These are phyloP conservation scores for Marsdenia floribunda DNA, from an alignment of 257 asterid species.

Conservation along the genomic window DNA sequence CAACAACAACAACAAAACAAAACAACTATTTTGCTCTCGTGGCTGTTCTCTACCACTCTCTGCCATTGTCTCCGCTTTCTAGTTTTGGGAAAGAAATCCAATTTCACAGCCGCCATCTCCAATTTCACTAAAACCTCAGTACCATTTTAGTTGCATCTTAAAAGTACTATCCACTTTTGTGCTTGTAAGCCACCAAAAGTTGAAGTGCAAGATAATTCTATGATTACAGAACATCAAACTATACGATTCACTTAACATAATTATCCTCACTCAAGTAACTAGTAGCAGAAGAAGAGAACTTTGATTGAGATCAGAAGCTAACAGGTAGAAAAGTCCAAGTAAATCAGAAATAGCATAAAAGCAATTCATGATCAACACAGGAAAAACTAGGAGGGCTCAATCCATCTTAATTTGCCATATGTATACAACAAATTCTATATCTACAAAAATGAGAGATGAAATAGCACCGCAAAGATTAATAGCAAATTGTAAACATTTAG, in stretches of 20 bases:
- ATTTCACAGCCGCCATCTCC: too few relatives aligned
- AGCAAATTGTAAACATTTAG: not conserved
- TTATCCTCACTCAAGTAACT: not conserved
- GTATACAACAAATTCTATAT: not conserved
- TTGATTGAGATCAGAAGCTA: not conserved
- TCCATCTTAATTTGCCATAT: not conserved
- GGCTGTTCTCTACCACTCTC: too few relatives aligned
- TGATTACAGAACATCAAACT: not conserved
- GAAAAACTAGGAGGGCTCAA: not conserved
- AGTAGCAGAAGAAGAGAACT: not conserved
- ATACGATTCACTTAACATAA: not conserved
- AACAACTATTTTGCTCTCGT: too few relatives aligned
- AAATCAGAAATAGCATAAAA: constrained; percentile 2
- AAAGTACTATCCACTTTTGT: not conserved
- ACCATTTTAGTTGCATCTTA: not conserved
- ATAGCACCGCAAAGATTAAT: not conserved
- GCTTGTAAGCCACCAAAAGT: not conserved
- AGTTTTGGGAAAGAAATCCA: too few relatives aligned
- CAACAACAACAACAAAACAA: too few relatives aligned
- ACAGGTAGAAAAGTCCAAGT: not conserved
- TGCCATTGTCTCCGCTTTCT: too few relatives aligned
- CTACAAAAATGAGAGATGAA: not conserved
- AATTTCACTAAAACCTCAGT: too few relatives aligned
- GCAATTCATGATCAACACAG: not conserved
- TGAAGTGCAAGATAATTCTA: not conserved